Conservation (phyloP, 1,284 basidiomycete genomes). For the Wolfiporia cocos region DNA sequence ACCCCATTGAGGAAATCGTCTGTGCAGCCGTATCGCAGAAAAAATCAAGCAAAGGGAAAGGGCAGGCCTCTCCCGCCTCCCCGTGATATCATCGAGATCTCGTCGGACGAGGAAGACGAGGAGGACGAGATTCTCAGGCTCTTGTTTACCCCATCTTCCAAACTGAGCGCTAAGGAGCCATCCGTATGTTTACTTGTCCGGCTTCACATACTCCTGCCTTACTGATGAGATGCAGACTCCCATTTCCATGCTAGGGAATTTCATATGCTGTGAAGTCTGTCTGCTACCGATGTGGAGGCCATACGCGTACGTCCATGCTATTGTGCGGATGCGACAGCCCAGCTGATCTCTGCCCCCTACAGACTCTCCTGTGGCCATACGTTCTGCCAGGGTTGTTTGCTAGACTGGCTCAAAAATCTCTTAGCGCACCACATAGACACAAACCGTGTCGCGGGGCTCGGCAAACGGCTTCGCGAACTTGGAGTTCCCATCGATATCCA, state of each 20-base stretch:
- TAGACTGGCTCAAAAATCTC: conserved; percentile 57
- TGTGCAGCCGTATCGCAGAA: neutral
- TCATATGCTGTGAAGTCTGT: conserved; percentile 58
- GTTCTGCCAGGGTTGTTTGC: conserved; percentile 58
- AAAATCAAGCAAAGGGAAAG: conserved; percentile 7
- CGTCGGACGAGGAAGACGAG: conserved; percentile 25
- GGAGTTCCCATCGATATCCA: conserved; percentile 13
- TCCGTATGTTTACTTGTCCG: conserved; percentile 2
- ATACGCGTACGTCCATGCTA: conserved; percentile 41
- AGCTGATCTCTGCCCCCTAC: conserved; percentile 5
- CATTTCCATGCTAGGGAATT: conserved; percentile 41
- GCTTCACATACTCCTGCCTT: neutral
- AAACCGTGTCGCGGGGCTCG: conserved; percentile 27
- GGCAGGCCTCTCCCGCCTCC: conserved; percentile 20
- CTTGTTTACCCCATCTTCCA: neutral
- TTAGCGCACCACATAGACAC: conserved; percentile 40
- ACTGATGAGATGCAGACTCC: neutral
- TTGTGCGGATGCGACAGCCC: conserved; percentile 4
- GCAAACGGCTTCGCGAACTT: conserved; percentile 14
- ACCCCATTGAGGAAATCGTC: conserved; percentile 14
- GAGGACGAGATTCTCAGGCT: conserved; percentile 18
- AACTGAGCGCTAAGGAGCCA: neutral
- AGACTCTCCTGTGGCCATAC: conserved; percentile 67
- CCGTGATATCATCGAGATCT: conserved; percentile 27
- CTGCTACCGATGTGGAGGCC: conserved; percentile 55